Evolutionary conservation across 352 stramenopile genomes (phyloP).

Genomic region (Poterioochromonas sp.): DNA sequence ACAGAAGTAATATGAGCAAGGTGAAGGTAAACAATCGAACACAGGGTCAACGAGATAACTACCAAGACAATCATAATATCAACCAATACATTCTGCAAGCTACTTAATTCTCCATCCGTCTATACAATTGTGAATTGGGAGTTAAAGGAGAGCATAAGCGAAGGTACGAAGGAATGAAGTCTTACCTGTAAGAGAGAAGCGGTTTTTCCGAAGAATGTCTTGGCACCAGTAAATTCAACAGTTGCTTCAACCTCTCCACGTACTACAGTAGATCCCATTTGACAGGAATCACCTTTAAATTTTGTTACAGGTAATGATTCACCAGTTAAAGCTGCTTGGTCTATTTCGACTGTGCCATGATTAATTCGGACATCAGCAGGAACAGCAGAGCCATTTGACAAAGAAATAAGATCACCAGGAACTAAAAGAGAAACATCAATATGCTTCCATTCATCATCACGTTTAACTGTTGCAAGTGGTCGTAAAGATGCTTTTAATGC

Average conservation of each 20-base stretch:
- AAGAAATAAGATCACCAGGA: constrained; percentile 6
- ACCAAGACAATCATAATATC: constrained; percentile 83
- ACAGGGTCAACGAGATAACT: constrained; percentile 66
- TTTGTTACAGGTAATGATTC: constrained; percentile 56
- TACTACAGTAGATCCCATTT: constrained; percentile 46
- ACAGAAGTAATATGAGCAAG: constrained; percentile 66
- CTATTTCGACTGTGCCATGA: constrained; percentile 42
- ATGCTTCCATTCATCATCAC: constrained; percentile 29
- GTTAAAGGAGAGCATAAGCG: constrained; percentile 62
- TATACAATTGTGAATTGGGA: constrained; percentile 76
- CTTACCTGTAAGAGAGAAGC: constrained; percentile 56
- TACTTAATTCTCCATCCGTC: constrained; percentile 55
- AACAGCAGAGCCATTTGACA: constrained; percentile 51
- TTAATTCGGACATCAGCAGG: constrained; percentile 1
- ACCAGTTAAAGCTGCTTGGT: constrained; percentile 61
- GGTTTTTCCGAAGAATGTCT: constrained; percentile 38
- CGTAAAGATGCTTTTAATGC: constrained; percentile 71
- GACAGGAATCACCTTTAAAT: constrained; percentile 48
- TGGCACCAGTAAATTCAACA: constrained; percentile 8
- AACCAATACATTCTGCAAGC: constrained; percentile 80
- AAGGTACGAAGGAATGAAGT: constrained; percentile 61
- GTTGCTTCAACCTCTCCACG: not conserved
- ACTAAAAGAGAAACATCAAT: constrained; percentile 34
- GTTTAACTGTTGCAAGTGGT: constrained; percentile 57
- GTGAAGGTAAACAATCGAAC: constrained; percentile 68